These are phyloP conservation scores for Colletotrichum sp. DNA, from an alignment of 2,329 filamentous ascomycete species.

Conservation along the genomic window DNA sequence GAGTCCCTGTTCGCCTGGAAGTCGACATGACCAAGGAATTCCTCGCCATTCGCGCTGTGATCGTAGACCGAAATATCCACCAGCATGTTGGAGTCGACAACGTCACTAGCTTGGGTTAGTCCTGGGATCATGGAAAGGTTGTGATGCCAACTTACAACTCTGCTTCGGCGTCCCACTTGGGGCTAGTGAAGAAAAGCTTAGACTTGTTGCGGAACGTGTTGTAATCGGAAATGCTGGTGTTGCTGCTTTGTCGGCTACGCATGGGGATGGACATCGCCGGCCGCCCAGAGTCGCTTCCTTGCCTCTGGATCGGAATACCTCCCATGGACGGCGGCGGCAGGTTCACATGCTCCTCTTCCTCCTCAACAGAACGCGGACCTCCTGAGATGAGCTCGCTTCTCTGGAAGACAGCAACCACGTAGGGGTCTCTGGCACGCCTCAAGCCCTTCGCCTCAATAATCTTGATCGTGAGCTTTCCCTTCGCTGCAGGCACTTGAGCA, in stretches of 20 bases:
- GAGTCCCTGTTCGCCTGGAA: conserved; percentile 72
- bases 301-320: conserved; percentile 67
- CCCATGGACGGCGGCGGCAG: conserved; percentile 52
- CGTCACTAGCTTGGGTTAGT: conserved; percentile 68
- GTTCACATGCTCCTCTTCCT: conserved; percentile 64
- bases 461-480: conserved; percentile 88
- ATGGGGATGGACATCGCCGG: conserved; percentile 93
- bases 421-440: conserved; percentile 84
- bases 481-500: conserved; percentile 72
- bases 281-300: conserved; percentile 81
- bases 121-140: not conserved
- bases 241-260: conserved; percentile 95
- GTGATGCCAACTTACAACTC: conserved; percentile 74
- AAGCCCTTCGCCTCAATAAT: conserved; percentile 86
- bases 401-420: conserved; percentile 96
- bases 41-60: conserved; percentile 77
- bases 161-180: conserved; percentile 95
- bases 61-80: conserved; percentile 96
- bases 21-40: conserved; percentile 89
- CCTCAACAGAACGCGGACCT: conserved; percentile 70
- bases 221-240: conserved; percentile 80
- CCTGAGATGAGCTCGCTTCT: conserved; percentile 95
- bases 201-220: conserved; percentile 65
- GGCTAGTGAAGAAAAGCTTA: conserved; percentile 72
- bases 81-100: conserved; percentile 88